phyloP scores from a whole-genome alignment of 2,329 filamentous ascomycete genomes.

The Aspergillus pseudonomiae region DNA sequence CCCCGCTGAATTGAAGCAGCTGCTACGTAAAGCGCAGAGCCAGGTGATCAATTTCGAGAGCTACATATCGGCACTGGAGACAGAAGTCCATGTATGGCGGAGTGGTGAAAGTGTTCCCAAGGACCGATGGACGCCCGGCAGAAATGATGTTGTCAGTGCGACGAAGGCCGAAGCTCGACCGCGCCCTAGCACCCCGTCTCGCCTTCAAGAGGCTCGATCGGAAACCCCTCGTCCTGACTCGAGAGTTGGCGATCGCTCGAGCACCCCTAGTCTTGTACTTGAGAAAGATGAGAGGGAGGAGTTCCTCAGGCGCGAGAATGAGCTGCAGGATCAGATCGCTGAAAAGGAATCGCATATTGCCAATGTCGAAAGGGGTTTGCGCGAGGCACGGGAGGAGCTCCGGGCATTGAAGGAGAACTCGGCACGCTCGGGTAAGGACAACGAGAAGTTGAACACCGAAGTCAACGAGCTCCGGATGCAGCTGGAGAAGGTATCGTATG shows the following conservation, averaged over 20 bases:
- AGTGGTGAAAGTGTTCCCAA: conserved; percentile 84
- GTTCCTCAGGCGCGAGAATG: conserved; percentile 91
- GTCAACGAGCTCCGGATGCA: conserved; percentile 96
- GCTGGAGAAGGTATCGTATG: conserved; percentile 90
- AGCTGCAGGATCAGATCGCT: conserved; percentile 92
- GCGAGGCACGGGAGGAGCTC: conserved; percentile 84
- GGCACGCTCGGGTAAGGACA: conserved; percentile 80
- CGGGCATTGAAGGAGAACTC: conserved; percentile 83
- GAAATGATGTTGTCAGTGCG: conserved; percentile 55
- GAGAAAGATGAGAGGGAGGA: conserved; percentile 98
- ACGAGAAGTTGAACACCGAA: conserved; percentile 81
- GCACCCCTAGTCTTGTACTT: conserved; percentile 82
- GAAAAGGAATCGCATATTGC: conserved; percentile 86
- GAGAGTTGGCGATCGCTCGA: conserved; percentile 75
- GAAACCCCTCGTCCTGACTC: conserved; percentile 67
- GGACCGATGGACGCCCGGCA: conserved; percentile 78
- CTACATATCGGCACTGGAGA: conserved; percentile 81
- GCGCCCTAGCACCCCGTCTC: conserved; percentile 45
- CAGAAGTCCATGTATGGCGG: conserved; percentile 85
- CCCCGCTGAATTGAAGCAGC: conserved; percentile 87
- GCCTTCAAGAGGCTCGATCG: conserved; percentile 52
- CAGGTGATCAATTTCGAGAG: conserved; percentile 86
- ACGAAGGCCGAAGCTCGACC: conserved; percentile 54
- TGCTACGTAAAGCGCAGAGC: conserved; percentile 88
- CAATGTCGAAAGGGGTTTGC: conserved; percentile 76